Evolutionary conservation across 225 moss, liverwort and hornwort genomes (phyloP), one percentile per base, ranked within the genome.

Genomic region (Straminergon stramineum): DNA sequence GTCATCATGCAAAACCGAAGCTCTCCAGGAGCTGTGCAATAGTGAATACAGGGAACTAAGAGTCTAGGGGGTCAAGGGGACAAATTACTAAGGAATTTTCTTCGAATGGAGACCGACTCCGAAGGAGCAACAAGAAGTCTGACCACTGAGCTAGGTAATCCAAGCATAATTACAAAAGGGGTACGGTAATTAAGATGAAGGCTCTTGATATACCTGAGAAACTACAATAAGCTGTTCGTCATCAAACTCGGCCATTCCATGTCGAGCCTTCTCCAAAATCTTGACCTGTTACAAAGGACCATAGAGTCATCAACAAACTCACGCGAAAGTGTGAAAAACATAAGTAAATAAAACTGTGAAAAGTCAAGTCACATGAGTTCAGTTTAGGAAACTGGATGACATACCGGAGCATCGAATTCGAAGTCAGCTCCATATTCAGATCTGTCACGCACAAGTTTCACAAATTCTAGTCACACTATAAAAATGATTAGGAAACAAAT

Each of bases 191-290:
- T 55, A 39, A 58, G 45, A 45, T 30, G 76, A 75, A 70, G 41
- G 74, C 56, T 53, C 37, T 63, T 79, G 79, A 70, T 92, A 31
- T 90, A 97, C 99, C 97, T 99, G 99, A 75, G 99, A 97, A 83
- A 99, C 99, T 64, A 97, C 94, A 64, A 99, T 96, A n/a, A 99
- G 88, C 75, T 99, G 99, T 92, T 99, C 97, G 87, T 99, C 99
- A 86, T 99, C 99, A 80, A 94, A 94, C 83, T 97, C 94, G 43
- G 97, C 97, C 95, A 99, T 94, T 85, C 95, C 96, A 75, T 99
- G 96, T 30, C 95, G 94, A 87, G 99, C 97, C 88, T 99, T 97
- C 91, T 99, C 99, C 92, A 99, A 87, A 87, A 99, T 94, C 92
- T 96, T 97, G 85, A 97, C 99, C 99, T 99, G 93, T 84, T 75